Evolutionary conservation across 805 yeast species (phyloP).

Genomic region (Starmerella cellae): DNA sequence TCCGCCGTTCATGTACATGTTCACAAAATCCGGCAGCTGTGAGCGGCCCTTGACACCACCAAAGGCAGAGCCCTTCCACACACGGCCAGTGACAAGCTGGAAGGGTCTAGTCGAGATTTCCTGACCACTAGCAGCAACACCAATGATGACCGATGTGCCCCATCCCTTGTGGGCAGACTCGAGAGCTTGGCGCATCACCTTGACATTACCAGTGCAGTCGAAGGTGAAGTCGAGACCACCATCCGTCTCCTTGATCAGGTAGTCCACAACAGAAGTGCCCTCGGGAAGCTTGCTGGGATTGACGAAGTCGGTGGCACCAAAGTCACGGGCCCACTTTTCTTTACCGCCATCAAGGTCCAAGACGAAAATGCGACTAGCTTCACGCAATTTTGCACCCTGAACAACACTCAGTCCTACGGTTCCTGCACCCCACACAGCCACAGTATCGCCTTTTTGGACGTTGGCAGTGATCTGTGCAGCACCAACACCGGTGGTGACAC

Average conservation of each 20-base stretch:
- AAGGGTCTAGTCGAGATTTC: constrained; percentile 96
- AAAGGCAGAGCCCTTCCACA: constrained; percentile 98
- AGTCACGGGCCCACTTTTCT: constrained; percentile 70
- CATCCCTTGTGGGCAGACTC: constrained; percentile 98
- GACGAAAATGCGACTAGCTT: constrained; percentile 66
- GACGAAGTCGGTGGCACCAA: constrained; percentile 91
- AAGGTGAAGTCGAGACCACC: constrained; percentile 96
- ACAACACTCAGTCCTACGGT: constrained; percentile 93
- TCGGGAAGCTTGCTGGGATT: constrained; percentile 55
- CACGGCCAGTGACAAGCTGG: constrained; percentile 97
- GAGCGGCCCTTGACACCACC: constrained; percentile 98
- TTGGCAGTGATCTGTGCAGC: constrained; percentile 91
- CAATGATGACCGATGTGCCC: constrained; percentile 92
- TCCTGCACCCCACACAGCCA: constrained; percentile 96
- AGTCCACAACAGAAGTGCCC: constrained; percentile 59
- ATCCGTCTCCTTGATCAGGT: constrained; percentile 68
- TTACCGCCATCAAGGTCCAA: constrained; percentile 78
- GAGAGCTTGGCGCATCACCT: constrained; percentile 90
- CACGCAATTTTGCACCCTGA: constrained; percentile 80
- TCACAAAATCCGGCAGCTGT: constrained; percentile 81
- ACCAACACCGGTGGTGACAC: constrained; percentile 97
- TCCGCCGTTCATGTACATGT: constrained; percentile 66
- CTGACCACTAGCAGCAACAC: constrained; percentile 97
- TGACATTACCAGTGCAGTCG: constrained; percentile 94
- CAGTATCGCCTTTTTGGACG: constrained; percentile 80